Conservation (phyloP, 345 rosid species). For the Aethionema arabicum region DNA sequence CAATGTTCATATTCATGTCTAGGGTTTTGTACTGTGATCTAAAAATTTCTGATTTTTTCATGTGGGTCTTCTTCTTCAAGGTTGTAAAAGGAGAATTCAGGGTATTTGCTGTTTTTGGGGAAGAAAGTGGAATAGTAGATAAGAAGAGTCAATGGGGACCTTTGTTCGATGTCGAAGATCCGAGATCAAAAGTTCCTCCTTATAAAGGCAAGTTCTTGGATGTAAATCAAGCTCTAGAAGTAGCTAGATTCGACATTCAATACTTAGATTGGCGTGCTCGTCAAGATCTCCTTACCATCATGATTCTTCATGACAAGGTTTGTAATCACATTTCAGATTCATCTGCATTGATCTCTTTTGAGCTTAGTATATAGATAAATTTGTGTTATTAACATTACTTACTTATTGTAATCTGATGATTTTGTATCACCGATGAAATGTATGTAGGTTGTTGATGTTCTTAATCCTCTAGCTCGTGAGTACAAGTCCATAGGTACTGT, state of each 20-base stretch:
- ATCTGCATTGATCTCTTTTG: slow-evolving; percentile 18
- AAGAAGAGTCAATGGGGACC: slow-evolving; percentile 76
- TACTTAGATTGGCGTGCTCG: slow-evolving; percentile 97
- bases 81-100: slow-evolving; percentile 60
- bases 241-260: slow-evolving; percentile 88
- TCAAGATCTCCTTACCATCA: slow-evolving; percentile 88
- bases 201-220: slow-evolving; percentile 85
- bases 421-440: slow-evolving; percentile 5
- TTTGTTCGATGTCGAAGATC: slow-evolving; percentile 91
- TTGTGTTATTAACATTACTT: neutral
- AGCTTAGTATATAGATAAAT: neutral
- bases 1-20: neutral
- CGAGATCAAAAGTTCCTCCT: slow-evolving; percentile 80
- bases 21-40: neutral
- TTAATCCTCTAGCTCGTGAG: slow-evolving; percentile 97
- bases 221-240: slow-evolving; percentile 85
- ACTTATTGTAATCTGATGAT: neutral
- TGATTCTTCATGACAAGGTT: slow-evolving; percentile 97
- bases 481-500: slow-evolving; percentile 88
- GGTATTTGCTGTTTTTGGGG: slow-evolving; percentile 80
- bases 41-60: neutral
- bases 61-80: slow-evolving; percentile 42
- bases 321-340: neutral
- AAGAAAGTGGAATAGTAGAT: slow-evolving; percentile 61
- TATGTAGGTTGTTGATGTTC: slow-evolving; percentile 85